Evolutionary conservation across 2,329 filamentous ascomycete species (phyloP).

Genomic region (Pseudogymnoascus sp.): DNA sequence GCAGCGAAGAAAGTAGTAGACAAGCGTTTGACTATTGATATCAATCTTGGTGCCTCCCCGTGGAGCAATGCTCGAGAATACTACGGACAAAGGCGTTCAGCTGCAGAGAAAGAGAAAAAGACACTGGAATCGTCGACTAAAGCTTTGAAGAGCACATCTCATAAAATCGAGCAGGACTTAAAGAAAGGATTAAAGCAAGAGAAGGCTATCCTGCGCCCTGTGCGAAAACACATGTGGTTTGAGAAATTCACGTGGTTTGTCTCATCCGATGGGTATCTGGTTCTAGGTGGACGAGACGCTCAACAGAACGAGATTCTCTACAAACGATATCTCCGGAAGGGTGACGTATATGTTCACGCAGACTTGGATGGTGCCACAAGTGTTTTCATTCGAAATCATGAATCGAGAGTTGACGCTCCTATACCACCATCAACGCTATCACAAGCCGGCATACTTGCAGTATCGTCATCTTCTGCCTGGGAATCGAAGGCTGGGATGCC

Average conservation of each 20-base stretch:
- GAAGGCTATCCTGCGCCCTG: conserved; percentile 76
- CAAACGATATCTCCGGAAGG: conserved; percentile 74
- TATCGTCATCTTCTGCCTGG: conserved; percentile 86
- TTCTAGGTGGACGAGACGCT: conserved; percentile 80
- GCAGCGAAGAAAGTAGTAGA: conserved; percentile 39
- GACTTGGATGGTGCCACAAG: conserved; percentile 77
- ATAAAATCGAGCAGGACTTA: conserved; percentile 78
- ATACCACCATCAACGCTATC: conserved; percentile 87
- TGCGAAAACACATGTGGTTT: conserved; percentile 85
- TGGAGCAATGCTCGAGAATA: conserved; percentile 90
- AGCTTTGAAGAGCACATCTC: conserved; percentile 83
- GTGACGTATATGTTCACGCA: conserved; percentile 87
- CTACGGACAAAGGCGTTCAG: conserved; percentile 80
- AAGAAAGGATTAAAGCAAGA: conserved; percentile 88
- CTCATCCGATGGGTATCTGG: conserved; percentile 89
- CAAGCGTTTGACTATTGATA: conserved; percentile 65
- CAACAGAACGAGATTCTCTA: conserved; percentile 93
- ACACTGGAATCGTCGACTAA: conserved; percentile 74
- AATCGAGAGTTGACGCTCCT: conserved; percentile 68
- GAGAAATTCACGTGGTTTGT: conserved; percentile 97
- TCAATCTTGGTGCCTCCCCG: conserved; percentile 73
- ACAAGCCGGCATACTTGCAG: conserved; percentile 78
- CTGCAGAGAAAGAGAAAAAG: conserved; percentile 80
- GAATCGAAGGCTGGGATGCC: conserved; percentile 94
- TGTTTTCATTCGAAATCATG: conserved; percentile 87